Evolutionary conservation across 164 flowering plant species (phyloP), one percentile per base, ranked within the genome.

Genomic region (Stephania yunnanensis): DNA sequence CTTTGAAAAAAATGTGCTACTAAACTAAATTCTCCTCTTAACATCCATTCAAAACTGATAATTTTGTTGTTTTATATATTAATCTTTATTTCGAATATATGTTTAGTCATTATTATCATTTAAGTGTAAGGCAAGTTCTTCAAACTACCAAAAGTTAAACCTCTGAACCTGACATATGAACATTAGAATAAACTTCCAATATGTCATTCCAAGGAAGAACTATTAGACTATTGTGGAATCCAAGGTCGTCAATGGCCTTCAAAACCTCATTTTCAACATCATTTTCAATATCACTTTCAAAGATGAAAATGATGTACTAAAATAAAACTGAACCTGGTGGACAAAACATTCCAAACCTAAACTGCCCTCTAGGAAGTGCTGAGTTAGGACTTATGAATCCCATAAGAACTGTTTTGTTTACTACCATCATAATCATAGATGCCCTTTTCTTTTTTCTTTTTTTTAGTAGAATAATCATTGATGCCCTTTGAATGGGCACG

Each of bases 231-330:
- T 15, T 15, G 20, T 19, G 64, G 64, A 58, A 58, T 58, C 64
- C 20, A 58, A 58, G 64, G 64, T 58, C 64, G 0, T 15, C 13
- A 58, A 15, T 19, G 64, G 64, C n/a, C 64, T 15, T 58, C n/a
- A 58, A 58, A 58, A 58, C 64, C 64, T 58, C 64, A 58, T 58
- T 58, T 55, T 55, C 63, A 55, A 55, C 63, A 55, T 58, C 64
- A 58, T 58, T 58, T 55, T 55, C 63, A 55, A 55, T 19, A 55
- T 55, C 17, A 55, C 63, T 55, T 4, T 10, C 13, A 19, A 11
- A 19, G 17, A 15, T 11, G 63, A 55, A 4, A 3, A 48, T 2
- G 53, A 19, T 55, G 17, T 55, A 15, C 63, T 55, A 15, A 55
- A 55, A 19, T 55, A 48, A 55, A 11, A 55, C 63, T 55, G 19